These are phyloP conservation scores for Fraxinus cuspidata DNA, from an alignment of 257 asterid genomes.

Conservation along the genomic window DNA sequence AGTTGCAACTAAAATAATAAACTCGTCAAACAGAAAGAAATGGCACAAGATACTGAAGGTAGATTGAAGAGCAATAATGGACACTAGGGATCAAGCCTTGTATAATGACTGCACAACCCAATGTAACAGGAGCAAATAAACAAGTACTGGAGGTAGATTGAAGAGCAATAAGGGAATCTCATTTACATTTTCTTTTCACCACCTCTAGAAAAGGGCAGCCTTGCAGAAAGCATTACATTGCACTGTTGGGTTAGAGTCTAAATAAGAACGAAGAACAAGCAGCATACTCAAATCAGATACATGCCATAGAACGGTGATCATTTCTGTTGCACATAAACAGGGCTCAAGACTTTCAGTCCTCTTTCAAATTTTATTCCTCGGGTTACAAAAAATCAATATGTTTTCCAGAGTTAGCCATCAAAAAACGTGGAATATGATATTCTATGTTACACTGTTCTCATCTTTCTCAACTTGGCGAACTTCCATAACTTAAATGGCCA, in stretches of 20 bases:
- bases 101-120: not conserved
- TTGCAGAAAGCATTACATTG: not conserved
- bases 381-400: not conserved
- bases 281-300: not conserved
- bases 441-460: not conserved
- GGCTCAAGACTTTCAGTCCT: not conserved
- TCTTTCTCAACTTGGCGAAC: conserved; percentile 9
- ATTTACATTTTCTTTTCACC: not conserved
- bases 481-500: not conserved
- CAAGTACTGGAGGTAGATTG: no score
- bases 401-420: not conserved
- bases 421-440: not conserved
- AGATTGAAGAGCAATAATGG: no score
- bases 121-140: not conserved
- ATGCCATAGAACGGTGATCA: not conserved
- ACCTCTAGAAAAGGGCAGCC: not conserved
- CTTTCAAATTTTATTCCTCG: not conserved
- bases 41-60: not conserved
- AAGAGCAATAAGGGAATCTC: no score
- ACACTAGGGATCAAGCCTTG: not conserved
- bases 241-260: not conserved
- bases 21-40: not conserved
- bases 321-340: not conserved
- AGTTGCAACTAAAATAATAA: conserved; percentile 13
- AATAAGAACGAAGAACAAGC: not conserved